A percentile compares a stretch with the other conserved stretches of the same genome.
phyloP scores from a whole-genome alignment of 2,329 filamentous ascomycete species.

The Beauveria caledonica region DNA sequence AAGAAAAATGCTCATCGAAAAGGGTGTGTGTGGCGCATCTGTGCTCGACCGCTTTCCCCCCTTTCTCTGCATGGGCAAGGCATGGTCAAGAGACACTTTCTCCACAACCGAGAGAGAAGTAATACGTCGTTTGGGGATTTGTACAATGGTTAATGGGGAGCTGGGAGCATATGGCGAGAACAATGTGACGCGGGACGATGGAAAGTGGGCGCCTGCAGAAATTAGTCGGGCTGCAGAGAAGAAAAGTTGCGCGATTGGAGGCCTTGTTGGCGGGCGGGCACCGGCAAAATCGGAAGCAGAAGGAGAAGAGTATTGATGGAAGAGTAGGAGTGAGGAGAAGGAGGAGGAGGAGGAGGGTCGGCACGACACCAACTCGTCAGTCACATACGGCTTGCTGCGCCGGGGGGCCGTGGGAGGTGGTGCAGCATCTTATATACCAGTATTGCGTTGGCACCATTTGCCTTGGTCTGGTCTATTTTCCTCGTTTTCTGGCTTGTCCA shows the following conservation, averaged over 20 bases:
- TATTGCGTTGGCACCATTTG: neutral
- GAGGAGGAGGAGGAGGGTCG: too few species aligned
- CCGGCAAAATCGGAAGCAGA: neutral
- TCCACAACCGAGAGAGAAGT: too few species aligned
- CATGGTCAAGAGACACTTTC: too few species aligned
- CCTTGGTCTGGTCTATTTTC: neutral
- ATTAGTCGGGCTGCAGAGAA: neutral
- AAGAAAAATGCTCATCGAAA: too few species aligned
- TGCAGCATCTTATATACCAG: neutral
- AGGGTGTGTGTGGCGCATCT: too few species aligned
- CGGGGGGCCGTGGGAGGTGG: neutral
- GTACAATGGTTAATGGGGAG: too few species aligned
- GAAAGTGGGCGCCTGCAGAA: conserved; percentile 6
- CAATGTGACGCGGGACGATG: neutral
- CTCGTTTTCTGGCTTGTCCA: too few species aligned
- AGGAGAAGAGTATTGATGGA: neutral
- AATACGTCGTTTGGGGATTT: too few species aligned
- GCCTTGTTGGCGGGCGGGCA: neutral
- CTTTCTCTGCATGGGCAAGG: too few species aligned
- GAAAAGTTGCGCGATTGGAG: neutral
- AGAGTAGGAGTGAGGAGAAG: too few species aligned
- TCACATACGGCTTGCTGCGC: neutral
- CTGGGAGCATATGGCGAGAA: too few species aligned
- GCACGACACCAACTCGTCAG: neutral
- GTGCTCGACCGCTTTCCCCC: too few species aligned